Evolutionary conservation across 1,284 basidiomycete species (phyloP), one percentile per base, ranked within the genome.

Genomic region (Schizopora paradoxa): DNA sequence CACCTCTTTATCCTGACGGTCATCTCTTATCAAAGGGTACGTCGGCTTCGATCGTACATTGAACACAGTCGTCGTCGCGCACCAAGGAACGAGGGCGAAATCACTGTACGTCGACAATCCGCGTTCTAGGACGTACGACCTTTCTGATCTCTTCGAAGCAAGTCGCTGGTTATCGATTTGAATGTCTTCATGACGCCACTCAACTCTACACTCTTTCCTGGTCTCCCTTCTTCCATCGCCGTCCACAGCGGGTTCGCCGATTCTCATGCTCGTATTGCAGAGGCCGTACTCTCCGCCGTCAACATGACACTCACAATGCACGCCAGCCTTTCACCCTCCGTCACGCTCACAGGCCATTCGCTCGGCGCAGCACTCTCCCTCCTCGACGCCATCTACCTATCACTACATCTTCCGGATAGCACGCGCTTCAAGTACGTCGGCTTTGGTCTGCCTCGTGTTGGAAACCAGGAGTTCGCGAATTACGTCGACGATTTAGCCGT

Each of bases 401-500:
- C 57, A 1, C 47, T 65, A 6, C 56, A 64, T 21, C 58, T 73
- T 4, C 64, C 70, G 2, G 31, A 58, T 0, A 53, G 52, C 22
- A 65, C 60, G 4, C 46, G 52, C 1, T 57, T 70, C 52, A 54
- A 54, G 23, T 57, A 58, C 6, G 59, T 77, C 31, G 61, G 64
- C 0, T 80, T 75, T 50, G 77, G 76, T 18, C 66, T 79, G 59
- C 82, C 82, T 14, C 69, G 82, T 31, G 79, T 82, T 28, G 82
- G 81, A 6, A 83, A 84, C 56, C 68, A 74, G 52, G 73, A 63
- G 0, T 81, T 78, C 48, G 79, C 78, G 0, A 51, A 77, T 54
- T 81, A 74, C 49, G 69, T 83, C 16, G 79, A 83, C 54, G 57
- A 58, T 6, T 60, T 73, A 29, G 40, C 66, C 7, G 43, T 59